phyloP scores from a whole-genome alignment of 768 basidiomycete genomes.

The Phylloporus sp. region DNA sequence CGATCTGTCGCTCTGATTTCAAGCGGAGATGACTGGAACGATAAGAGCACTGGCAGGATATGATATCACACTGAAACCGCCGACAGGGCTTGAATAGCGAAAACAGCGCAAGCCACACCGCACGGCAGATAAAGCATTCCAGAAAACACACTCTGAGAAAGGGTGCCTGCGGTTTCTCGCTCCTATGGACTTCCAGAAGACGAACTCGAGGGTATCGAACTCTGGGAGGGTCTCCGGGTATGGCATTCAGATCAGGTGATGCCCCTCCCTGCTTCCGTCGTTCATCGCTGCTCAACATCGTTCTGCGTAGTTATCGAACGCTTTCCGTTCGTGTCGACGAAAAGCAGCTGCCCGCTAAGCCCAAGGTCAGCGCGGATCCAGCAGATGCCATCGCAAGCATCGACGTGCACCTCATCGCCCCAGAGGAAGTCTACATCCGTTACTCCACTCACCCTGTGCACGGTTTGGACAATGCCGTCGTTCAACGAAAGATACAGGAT shows the following conservation, averaged over 20 bases:
- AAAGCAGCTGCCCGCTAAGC: slow-evolving; percentile 14
- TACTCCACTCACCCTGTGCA: slow-evolving; percentile 39
- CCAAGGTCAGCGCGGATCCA: slow-evolving; percentile 26
- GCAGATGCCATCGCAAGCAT: slow-evolving; percentile 38
- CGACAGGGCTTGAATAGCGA: slow-evolving; percentile 15
- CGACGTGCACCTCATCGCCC: slow-evolving; percentile 43
- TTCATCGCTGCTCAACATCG: background rate
- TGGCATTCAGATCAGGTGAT: slow-evolving; percentile 29
- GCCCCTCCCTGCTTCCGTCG: background rate
- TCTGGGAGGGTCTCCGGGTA: slow-evolving; percentile 15
- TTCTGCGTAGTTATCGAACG: slow-evolving; percentile 33
- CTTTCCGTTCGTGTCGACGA: slow-evolving; percentile 41
- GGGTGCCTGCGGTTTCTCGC: background rate
- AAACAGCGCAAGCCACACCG: slow-evolving; percentile 10
- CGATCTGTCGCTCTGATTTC: too few species aligned
- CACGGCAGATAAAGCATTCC: slow-evolving; percentile 4
- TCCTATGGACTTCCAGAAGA: slow-evolving; percentile 16
- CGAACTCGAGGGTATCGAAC: slow-evolving; percentile 14
- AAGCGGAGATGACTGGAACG: too few species aligned
- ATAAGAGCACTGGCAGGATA: too few species aligned
- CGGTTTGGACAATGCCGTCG: slow-evolving; percentile 41
- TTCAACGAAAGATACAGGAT: slow-evolving; percentile 32
- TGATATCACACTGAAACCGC: too few species aligned
- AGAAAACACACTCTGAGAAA: background rate
- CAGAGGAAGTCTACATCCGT: slow-evolving; percentile 40